A percentile compares a stretch with the other conserved stretches of the same genome.
These are phyloP conservation scores for Podosphaera leucotricha DNA, from an alignment of 2,329 filamentous ascomycete species.

Conservation along the genomic window DNA sequence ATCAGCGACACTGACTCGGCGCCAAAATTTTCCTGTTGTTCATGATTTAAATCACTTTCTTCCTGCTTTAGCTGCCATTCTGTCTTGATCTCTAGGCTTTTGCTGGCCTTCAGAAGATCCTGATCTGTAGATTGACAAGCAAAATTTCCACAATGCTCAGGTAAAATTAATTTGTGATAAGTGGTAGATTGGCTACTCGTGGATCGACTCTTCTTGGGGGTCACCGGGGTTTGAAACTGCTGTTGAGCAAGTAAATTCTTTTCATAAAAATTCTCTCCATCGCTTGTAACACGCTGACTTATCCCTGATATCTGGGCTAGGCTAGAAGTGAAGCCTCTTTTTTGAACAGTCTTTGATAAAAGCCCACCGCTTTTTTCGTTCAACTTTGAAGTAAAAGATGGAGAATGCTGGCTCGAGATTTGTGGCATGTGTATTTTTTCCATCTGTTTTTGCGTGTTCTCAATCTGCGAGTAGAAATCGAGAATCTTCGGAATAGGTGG, in stretches of 20 bases:
- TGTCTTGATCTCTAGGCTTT: too few species aligned
- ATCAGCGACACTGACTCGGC: not conserved
- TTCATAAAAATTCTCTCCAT: not conserved
- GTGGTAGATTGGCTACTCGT: not conserved
- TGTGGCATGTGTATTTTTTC: not conserved
- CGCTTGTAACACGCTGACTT: not conserved
- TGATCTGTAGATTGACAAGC: not conserved
- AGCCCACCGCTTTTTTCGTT: not conserved
- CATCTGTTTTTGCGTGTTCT: conserved; percentile 1
- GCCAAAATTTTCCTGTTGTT: too few species aligned
- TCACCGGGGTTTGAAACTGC: not conserved
- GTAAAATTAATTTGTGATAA: not conserved
- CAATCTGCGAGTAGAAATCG: conserved; percentile 1
- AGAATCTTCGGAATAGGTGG: not conserved
- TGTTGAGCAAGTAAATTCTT: not conserved
- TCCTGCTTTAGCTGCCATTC: too few species aligned
- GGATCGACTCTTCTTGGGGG: not conserved
- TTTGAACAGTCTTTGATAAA: not conserved
- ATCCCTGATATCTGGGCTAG: not conserved
- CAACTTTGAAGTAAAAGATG: not conserved
- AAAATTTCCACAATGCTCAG: not conserved
- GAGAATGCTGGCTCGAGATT: not conserved
- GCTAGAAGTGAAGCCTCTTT: not conserved
- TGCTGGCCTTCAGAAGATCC: too few species aligned
- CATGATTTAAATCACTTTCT: too few species aligned